Evolutionary conservation across 257 asterid genomes (phyloP), one percentile per base, ranked within the genome.

Genomic region (Primulina tabacum): DNA sequence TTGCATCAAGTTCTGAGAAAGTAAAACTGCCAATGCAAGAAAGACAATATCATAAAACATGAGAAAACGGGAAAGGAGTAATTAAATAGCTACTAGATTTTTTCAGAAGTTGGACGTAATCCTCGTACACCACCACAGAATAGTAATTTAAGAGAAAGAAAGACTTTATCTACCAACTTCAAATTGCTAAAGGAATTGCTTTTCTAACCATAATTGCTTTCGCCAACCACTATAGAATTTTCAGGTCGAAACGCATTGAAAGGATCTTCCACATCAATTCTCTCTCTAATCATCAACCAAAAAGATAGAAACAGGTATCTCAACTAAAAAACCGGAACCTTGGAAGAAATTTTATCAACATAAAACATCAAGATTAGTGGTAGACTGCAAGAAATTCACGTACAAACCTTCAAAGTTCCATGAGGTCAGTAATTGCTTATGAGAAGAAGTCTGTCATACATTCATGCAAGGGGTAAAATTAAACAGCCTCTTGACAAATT

Each of bases 401-500:
- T 34, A 58, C 10, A 75, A 30, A 7, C 24, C 50, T 57, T 62
- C 20, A 32, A 59, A 21, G 21, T 67, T 53, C 33, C 53, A 38
- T 28, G 68, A 72, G 29, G 26, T 67, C 71, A 30, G 16, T 24
- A 12, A 14, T 16, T 47, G 18, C 62, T 57, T 57, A 47, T 60
- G 17, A 6, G 60, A 40, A 24, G 6, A n/a, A 24, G 18, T 11
- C 35, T 53, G 17, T 18, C 58, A 47, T 16, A 32, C 64, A 61
- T 47, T 33, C 40, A 50, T 60, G 60, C 60, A 35, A 50, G 62
- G 67, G 52, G 17, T 18, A 62, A 33, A 47, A 47, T 12, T 10
- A 47, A 47, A 14, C 55, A 47, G n/a, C 55, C 52, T 38, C 24
- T 47, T 32, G 56, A 32, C 58, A 35, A 14, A 71, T 52, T 71